Percentiles rank a stretch among this genome's conserved stretches.
Evolutionary conservation across 1,284 basidiomycete genomes (phyloP).

Genomic region (Puccinia horiana): DNA sequence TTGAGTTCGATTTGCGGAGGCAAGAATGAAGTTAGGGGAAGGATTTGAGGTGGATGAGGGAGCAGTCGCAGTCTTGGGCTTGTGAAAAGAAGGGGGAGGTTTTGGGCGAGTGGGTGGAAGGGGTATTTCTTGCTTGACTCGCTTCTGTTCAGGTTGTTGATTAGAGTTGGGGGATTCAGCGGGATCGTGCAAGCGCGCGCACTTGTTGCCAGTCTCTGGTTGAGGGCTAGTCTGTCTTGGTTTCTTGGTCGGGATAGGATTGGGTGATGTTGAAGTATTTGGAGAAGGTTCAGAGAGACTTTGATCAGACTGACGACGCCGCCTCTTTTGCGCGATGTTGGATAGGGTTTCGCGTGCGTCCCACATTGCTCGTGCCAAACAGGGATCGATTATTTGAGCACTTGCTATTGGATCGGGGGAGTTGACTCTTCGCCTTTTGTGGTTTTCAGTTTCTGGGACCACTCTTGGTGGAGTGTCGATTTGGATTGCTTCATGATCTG

Average conservation of each 20-base stretch:
- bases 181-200: not conserved
- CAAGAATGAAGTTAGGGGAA: constrained; percentile 7
- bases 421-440: constrained; percentile 1
- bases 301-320: constrained; percentile 17
- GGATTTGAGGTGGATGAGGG: not conserved
- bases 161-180: not conserved
- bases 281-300: not conserved
- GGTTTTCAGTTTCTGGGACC: not conserved
- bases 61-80: not conserved
- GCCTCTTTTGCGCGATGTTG: not conserved
- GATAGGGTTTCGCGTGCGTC: not conserved
- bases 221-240: not conserved
- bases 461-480: not conserved
- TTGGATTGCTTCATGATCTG: constrained; percentile 6
- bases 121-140: not conserved
- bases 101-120: not conserved
- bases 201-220: not conserved
- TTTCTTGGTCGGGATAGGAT: not conserved
- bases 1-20: not conserved
- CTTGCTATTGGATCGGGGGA: not conserved
- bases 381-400: not conserved
- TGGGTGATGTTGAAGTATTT: not conserved
- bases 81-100: not conserved
- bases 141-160: not conserved
- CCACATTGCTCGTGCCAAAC: not conserved